Conservation (phyloP, 345 rosid species). For the Punica granatum region DNA sequence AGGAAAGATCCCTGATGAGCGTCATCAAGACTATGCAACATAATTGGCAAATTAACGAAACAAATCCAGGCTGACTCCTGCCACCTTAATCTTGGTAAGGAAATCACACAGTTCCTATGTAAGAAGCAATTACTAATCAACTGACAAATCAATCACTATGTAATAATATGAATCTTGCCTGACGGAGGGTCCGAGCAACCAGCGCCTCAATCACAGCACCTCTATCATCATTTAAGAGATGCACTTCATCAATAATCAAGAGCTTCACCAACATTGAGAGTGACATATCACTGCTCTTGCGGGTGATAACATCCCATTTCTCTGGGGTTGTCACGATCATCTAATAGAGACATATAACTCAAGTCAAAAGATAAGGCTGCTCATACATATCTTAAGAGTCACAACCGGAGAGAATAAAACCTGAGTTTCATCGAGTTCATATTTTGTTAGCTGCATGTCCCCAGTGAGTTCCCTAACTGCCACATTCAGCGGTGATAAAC, state of each 20-base stretch:
- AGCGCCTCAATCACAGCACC: slow-evolving; percentile 97
- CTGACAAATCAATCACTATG: not conserved
- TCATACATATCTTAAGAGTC: slow-evolving; percentile 6
- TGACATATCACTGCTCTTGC: slow-evolving; percentile 98
- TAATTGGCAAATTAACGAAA: too few species aligned
- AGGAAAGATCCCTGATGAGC: too few species aligned
- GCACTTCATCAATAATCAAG: slow-evolving; percentile 95
- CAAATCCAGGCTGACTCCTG: too few species aligned
- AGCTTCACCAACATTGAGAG: slow-evolving; percentile 96
- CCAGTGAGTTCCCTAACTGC: slow-evolving; percentile 95
- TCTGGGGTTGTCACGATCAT: slow-evolving; percentile 99
- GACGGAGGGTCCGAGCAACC: slow-evolving; percentile 97
- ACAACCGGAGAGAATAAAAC: slow-evolving; percentile 27
- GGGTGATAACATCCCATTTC: slow-evolving; percentile 99
- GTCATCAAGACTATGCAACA: too few species aligned
- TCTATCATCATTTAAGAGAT: slow-evolving; percentile 97
- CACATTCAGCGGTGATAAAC: slow-evolving; percentile 85
- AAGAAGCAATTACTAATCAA: too few species aligned
- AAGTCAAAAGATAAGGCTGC: not conserved
- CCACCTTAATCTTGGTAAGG: too few species aligned
- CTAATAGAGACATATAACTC: slow-evolving; percentile 31
- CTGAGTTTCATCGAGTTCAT: slow-evolving; percentile 94
- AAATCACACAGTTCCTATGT: too few species aligned
- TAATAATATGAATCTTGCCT: slow-evolving; percentile 39
- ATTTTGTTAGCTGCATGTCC: slow-evolving; percentile 93